These are phyloP conservation scores for Aspergillus sp. DNA, from an alignment of 2,329 filamentous ascomycete genomes.

Conservation along the genomic window DNA sequence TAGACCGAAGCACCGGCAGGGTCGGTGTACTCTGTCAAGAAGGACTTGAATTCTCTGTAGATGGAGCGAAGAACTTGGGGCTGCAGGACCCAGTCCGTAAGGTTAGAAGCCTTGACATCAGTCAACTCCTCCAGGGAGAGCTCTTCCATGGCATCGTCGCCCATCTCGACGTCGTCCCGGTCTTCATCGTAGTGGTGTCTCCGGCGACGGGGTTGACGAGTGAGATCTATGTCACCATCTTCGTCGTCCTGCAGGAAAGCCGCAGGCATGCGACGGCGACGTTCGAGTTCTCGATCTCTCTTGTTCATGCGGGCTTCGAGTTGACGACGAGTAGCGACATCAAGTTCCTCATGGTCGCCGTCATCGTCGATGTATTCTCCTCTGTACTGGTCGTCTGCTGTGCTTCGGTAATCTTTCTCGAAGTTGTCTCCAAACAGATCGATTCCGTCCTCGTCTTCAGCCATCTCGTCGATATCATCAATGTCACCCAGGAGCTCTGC, in stretches of 20 bases:
- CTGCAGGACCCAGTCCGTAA: slow-evolving; percentile 94
- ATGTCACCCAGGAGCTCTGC: slow-evolving; percentile 64
- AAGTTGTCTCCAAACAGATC: slow-evolving; percentile 70
- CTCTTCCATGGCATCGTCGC: slow-evolving; percentile 91
- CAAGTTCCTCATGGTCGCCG: slow-evolving; percentile 64
- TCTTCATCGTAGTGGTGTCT: slow-evolving; percentile 94
- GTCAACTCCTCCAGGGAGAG: slow-evolving; percentile 86
- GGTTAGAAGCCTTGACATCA: slow-evolving; percentile 88
- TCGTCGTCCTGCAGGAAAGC: slow-evolving; percentile 73
- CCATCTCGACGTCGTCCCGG: slow-evolving; percentile 83
- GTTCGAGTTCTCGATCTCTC: slow-evolving; percentile 62
- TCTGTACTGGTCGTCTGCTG: slow-evolving; percentile 55
- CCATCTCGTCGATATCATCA: slow-evolving; percentile 68
- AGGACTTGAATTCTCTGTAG: slow-evolving; percentile 94
- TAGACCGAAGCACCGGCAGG: slow-evolving; percentile 89
- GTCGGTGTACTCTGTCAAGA: slow-evolving; percentile 94
- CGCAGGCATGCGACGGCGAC: slow-evolving; percentile 61
- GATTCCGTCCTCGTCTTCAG: slow-evolving; percentile 69
- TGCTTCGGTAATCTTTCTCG: slow-evolving; percentile 61
- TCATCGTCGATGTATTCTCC: slow-evolving; percentile 65
- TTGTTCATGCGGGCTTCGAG: slow-evolving; percentile 64
- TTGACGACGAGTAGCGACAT: slow-evolving; percentile 59
- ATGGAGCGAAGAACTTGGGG: slow-evolving; percentile 90
- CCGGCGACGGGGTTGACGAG: slow-evolving; percentile 78
- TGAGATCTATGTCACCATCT: slow-evolving; percentile 80